Evolutionary conservation across 768 basidiomycete genomes (phyloP).

Genomic region (Lentinula sp.): DNA sequence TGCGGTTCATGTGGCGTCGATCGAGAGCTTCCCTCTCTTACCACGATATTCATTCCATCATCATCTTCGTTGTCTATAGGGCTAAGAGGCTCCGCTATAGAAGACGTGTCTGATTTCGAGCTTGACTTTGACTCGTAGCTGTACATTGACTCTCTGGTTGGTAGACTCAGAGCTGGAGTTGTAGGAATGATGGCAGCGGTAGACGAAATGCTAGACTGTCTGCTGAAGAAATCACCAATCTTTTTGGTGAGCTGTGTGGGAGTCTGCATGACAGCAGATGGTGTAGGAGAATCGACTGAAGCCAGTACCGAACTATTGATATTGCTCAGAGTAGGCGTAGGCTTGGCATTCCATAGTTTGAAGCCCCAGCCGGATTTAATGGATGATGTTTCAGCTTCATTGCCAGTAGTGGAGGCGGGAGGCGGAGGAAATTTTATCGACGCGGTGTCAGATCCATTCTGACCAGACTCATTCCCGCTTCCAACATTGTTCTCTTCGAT

Average conservation of each 20-base stretch:
- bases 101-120: slow-evolving; percentile 25
- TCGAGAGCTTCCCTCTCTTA: not conserved
- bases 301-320: slow-evolving; percentile 8
- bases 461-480: slow-evolving; percentile 11
- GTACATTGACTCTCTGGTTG: slow-evolving; percentile 15
- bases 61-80: slow-evolving; percentile 10
- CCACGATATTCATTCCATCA: not conserved
- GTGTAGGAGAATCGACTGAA: slow-evolving; percentile 7
- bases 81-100: slow-evolving; percentile 26
- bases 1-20: not conserved
- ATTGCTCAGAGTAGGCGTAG: slow-evolving; percentile 7
- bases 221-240: slow-evolving; percentile 41
- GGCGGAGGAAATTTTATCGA: slow-evolving; percentile 34
- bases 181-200: slow-evolving; percentile 9
- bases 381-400: slow-evolving; percentile 19
- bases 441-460: slow-evolving; percentile 12
- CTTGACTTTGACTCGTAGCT: slow-evolving; percentile 22
- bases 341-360: slow-evolving; percentile 8
- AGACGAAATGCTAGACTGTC: slow-evolving; percentile 33
- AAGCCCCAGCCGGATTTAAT: slow-evolving; percentile 49
- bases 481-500: slow-evolving; percentile 73
- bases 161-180: slow-evolving; percentile 13
- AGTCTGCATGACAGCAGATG: slow-evolving; percentile 7
- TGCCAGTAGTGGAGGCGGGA: slow-evolving; percentile 31
- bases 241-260: slow-evolving; percentile 30